A percentile compares a stretch with the other conserved stretches of the same genome.
Evolutionary conservation across 2,329 filamentous ascomycete genomes (phyloP).

Genomic region (Sporothrix brunneoviolacea): DNA sequence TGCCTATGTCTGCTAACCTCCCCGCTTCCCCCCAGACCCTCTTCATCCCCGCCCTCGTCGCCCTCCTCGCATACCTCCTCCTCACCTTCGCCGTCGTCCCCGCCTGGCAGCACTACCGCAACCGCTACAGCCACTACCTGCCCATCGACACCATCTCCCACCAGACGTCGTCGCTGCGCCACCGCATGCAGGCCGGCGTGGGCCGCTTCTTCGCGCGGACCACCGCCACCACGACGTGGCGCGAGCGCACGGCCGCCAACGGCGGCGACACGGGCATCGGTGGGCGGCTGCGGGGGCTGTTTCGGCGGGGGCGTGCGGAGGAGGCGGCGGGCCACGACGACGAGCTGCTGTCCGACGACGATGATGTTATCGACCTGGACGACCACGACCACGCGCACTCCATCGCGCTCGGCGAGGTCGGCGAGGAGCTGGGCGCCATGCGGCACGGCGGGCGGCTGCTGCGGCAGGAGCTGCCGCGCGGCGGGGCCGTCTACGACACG

Average conservation of each 20-base stretch:
- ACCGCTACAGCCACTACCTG: slow-evolving; percentile 67
- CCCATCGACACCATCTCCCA: slow-evolving; percentile 58
- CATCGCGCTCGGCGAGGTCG: slow-evolving; percentile 44
- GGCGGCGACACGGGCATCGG: slow-evolving; percentile 23
- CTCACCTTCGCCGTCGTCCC: slow-evolving; percentile 61
- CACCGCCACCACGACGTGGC: slow-evolving; percentile 39
- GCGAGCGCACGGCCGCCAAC: slow-evolving; percentile 34
- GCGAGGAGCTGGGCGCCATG: slow-evolving; percentile 60
- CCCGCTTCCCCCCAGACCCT: slow-evolving; percentile 48
- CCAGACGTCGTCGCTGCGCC: slow-evolving; percentile 48
- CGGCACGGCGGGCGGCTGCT: slow-evolving; percentile 32
- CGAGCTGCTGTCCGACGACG: slow-evolving; percentile 38
- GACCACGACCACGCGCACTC: background rate
- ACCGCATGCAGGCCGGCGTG: slow-evolving; percentile 40
- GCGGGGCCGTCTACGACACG: slow-evolving; percentile 40
- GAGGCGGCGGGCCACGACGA: slow-evolving; percentile 31
- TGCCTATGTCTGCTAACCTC: too few species aligned
- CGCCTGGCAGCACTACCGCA: slow-evolving; percentile 61
- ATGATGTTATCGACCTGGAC: background rate
- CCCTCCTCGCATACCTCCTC: slow-evolving; percentile 60
- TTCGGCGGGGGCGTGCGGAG: slow-evolving; percentile 14
- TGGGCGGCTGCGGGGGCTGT: slow-evolving; percentile 8
- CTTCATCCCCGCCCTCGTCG: slow-evolving; percentile 63
- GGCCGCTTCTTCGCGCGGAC: slow-evolving; percentile 30
- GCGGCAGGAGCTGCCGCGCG: slow-evolving; percentile 26